Percentiles rank a stretch among this genome's conserved stretches.
These are phyloP conservation scores for Echinosphaeria canescens DNA, from an alignment of 2,329 filamentous ascomycete species.

Conservation along the genomic window DNA sequence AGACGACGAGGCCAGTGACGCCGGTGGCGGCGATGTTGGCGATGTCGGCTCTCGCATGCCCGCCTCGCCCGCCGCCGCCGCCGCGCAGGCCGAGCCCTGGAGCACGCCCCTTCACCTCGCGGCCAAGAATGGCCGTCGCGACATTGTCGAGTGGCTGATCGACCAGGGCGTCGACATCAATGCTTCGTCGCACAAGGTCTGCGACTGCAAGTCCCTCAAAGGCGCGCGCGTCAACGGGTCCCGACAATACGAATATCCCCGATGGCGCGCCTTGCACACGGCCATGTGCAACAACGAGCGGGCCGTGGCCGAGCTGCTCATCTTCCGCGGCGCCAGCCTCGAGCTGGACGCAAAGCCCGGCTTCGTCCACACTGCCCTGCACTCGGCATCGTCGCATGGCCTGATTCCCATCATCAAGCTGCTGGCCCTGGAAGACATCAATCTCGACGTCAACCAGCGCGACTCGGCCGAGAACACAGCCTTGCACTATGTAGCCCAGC, in stretches of 20 bases:
- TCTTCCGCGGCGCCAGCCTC: constrained; percentile 6
- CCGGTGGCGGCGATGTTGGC: constrained; percentile 1
- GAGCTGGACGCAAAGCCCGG: constrained; percentile 3
- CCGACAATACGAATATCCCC: constrained; percentile 4
- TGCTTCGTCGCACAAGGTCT: constrained; percentile 7
- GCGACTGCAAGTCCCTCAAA: constrained; percentile 6
- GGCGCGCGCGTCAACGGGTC: constrained; percentile 2
- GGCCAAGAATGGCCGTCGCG: constrained; percentile 6
- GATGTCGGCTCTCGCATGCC: constrained; percentile 1
- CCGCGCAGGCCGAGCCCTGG: not conserved
- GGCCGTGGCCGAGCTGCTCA: constrained; percentile 7
- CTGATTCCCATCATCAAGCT: constrained; percentile 7
- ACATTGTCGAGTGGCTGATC: constrained; percentile 6
- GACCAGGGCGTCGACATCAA: constrained; percentile 27
- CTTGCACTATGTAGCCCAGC: constrained; percentile 6
- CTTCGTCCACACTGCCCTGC: constrained; percentile 6
- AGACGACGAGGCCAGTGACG: constrained; percentile 2
- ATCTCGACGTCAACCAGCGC: constrained; percentile 6
- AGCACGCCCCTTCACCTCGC: constrained; percentile 6
- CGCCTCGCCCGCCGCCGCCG: too few relatives aligned
- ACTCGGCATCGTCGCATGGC: constrained; percentile 7
- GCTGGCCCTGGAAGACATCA: constrained; percentile 5
- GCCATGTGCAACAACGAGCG: constrained; percentile 6
- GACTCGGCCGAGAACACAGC: constrained; percentile 7
- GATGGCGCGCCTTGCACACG: constrained; percentile 7